Evolutionary conservation across 2,329 filamentous ascomycete genomes (phyloP).

Genomic region (Byssochlamys sp.): DNA sequence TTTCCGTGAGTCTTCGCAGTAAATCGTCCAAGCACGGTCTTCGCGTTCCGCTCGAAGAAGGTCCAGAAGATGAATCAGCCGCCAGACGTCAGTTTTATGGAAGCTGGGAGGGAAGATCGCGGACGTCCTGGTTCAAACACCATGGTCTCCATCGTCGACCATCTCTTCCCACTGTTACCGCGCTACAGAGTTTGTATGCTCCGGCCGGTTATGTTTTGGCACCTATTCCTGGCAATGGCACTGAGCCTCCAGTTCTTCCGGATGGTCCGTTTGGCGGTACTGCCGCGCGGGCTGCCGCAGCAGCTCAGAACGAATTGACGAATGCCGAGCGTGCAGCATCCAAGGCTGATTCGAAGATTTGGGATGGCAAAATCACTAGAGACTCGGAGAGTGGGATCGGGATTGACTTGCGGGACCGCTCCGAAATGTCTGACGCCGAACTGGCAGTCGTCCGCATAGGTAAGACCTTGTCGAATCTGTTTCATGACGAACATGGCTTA

Average conservation of each 20-base stretch:
- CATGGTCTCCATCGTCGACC: constrained; percentile 25
- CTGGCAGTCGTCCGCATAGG: constrained; percentile 30
- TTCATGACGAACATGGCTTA: neutral
- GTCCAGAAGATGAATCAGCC: constrained; percentile 8
- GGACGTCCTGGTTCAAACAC: constrained; percentile 18
- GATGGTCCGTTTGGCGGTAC: constrained; percentile 33
- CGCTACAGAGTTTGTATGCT: constrained; percentile 24
- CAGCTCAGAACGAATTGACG: constrained; percentile 41
- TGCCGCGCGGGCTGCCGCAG: constrained; percentile 39
- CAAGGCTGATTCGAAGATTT: constrained; percentile 20
- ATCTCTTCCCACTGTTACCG: constrained; percentile 27
- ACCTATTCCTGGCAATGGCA: constrained; percentile 28
- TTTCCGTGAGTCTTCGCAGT: constrained; percentile 31
- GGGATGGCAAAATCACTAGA: constrained; percentile 21
- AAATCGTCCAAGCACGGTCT: constrained; percentile 25
- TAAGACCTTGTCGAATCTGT: constrained; percentile 9
- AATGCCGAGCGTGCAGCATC: constrained; percentile 16
- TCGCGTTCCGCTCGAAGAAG: constrained; percentile 10
- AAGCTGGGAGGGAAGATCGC: constrained; percentile 16
- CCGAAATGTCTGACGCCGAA: constrained; percentile 25
- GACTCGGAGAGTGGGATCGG: constrained; percentile 44
- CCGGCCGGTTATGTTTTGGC: constrained; percentile 18
- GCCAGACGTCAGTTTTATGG: constrained; percentile 13
- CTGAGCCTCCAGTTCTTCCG: constrained; percentile 31
- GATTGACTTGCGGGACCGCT: constrained; percentile 33